phyloP scores from a whole-genome alignment of 1,284 basidiomycete genomes.

The Cerioporus squamosus region DNA sequence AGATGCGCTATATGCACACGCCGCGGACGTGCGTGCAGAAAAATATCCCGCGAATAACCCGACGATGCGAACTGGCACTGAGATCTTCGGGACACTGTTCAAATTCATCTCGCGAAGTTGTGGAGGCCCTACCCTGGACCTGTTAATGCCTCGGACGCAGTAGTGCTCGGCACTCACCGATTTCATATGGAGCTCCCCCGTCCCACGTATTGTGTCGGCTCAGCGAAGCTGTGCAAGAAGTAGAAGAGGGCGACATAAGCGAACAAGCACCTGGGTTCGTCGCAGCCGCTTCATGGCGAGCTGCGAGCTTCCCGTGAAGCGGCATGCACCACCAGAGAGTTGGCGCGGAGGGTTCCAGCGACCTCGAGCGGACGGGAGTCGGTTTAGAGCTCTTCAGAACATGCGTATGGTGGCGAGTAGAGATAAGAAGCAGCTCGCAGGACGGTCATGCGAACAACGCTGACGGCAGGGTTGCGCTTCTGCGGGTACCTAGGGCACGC shows the following conservation, averaged over 20 bases:
- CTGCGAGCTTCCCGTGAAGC: not conserved
- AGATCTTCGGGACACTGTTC: no score
- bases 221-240: slow-evolving; percentile 5
- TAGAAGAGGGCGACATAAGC: not conserved
- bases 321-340: no score
- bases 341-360: not conserved
- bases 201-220: no score
- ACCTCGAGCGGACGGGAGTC: not conserved
- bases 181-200: not conserved
- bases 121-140: no score
- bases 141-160: not conserved
- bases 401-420: not conserved
- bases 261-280: slow-evolving; percentile 8
- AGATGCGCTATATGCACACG: not conserved
- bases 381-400: not conserved
- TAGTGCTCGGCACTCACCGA: not conserved
- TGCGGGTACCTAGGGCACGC: not conserved
- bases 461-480: not conserved
- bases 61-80: not conserved
- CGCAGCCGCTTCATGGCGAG: not conserved
- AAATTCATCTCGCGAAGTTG: no score
- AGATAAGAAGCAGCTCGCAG: not conserved
- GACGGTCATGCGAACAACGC: not conserved
- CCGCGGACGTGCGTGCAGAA: not conserved
- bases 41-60: no score